These are phyloP conservation scores for Papiliotrema flavescens DNA, from an alignment of 1,284 basidiomycete genomes.

Conservation along the genomic window DNA sequence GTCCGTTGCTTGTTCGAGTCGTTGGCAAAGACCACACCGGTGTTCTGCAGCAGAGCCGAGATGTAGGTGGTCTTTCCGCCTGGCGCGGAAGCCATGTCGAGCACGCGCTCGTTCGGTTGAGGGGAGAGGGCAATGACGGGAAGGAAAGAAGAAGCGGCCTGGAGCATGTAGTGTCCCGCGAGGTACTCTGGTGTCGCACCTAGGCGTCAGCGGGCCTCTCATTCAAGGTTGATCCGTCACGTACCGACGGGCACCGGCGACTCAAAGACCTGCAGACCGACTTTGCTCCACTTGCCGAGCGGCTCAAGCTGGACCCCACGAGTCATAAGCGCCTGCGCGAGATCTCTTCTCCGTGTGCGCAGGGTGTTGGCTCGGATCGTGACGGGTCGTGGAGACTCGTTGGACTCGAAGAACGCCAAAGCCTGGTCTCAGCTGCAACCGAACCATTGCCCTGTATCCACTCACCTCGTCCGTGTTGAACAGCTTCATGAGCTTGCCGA, in stretches of 20 bases:
- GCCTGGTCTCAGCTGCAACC: constrained; percentile 56
- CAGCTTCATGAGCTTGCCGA: constrained; percentile 89
- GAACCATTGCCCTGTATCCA: constrained; percentile 1
- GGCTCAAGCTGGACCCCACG: constrained; percentile 96
- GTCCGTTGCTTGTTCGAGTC: constrained; percentile 93
- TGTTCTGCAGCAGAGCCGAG: constrained; percentile 94
- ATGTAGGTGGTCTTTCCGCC: constrained; percentile 98
- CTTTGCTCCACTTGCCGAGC: constrained; percentile 98
- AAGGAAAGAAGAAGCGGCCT: constrained; percentile 98
- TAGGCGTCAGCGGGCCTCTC: constrained; percentile 24
- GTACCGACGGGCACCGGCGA: constrained; percentile 86
- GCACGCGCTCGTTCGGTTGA: constrained; percentile 86
- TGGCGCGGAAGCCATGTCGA: constrained; percentile 98
- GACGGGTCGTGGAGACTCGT: constrained; percentile 92
- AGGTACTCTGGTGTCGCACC: constrained; percentile 97
- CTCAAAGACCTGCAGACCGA: constrained; percentile 97
- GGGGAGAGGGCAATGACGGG: constrained; percentile 94
- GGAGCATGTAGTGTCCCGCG: constrained; percentile 99
- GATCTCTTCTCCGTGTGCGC: constrained; percentile 85
- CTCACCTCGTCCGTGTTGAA: constrained; percentile 86
- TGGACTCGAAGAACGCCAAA: constrained; percentile 97
- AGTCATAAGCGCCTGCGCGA: constrained; percentile 92
- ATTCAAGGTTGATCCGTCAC: no score
- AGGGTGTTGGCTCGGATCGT: constrained; percentile 98
- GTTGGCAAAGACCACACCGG: constrained; percentile 96